A percentile compares a stretch with the other conserved stretches of the same genome.
These are phyloP conservation scores for Mycena chlorophos DNA, from an alignment of 768 basidiomycete genomes.

Conservation along the genomic window DNA sequence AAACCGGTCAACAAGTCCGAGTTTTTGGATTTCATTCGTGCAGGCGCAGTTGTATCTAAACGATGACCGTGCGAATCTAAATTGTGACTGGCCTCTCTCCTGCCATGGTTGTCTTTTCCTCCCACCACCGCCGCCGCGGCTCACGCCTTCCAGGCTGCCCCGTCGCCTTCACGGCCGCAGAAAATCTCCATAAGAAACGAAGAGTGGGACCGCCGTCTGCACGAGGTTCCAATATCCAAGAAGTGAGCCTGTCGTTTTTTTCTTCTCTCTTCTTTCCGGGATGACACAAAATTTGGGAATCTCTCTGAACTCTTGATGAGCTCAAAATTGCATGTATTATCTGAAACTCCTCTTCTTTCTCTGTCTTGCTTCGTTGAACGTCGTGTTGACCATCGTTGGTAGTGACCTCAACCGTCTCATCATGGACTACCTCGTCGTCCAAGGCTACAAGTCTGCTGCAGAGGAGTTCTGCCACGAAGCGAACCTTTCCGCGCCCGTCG, in stretches of 20 bases:
- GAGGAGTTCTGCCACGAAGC: slow-evolving; percentile 94
- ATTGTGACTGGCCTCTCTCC: background rate
- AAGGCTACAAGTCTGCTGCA: slow-evolving; percentile 95
- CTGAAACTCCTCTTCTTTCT: slow-evolving; percentile 57
- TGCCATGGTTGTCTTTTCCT: background rate
- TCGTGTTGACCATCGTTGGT: slow-evolving; percentile 27
- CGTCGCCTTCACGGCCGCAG: slow-evolving; percentile 36
- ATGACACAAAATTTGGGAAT: slow-evolving; percentile 94
- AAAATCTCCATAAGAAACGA: slow-evolving; percentile 68
- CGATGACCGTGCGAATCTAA: too few species aligned
- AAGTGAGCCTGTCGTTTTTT: slow-evolving; percentile 61
- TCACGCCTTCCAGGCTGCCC: background rate
- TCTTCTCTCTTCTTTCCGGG: slow-evolving; percentile 33
- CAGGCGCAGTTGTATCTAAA: slow-evolving; percentile 75
- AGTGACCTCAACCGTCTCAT: slow-evolving; percentile 94
- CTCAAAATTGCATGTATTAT: slow-evolving; percentile 84
- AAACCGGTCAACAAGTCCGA: slow-evolving; percentile 65
- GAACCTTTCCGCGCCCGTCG: slow-evolving; percentile 69
- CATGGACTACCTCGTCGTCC: slow-evolving; percentile 97
- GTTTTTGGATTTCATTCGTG: slow-evolving; percentile 20
- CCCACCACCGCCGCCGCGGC: background rate
- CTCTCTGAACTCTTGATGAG: slow-evolving; percentile 91
- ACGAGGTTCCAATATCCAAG: slow-evolving; percentile 83
- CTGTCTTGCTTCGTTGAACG: slow-evolving; percentile 23
- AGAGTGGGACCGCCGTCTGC: slow-evolving; percentile 84